Evolutionary conservation across 768 basidiomycete species (phyloP).

Genomic region (Candolleomyces eurysporus): DNA sequence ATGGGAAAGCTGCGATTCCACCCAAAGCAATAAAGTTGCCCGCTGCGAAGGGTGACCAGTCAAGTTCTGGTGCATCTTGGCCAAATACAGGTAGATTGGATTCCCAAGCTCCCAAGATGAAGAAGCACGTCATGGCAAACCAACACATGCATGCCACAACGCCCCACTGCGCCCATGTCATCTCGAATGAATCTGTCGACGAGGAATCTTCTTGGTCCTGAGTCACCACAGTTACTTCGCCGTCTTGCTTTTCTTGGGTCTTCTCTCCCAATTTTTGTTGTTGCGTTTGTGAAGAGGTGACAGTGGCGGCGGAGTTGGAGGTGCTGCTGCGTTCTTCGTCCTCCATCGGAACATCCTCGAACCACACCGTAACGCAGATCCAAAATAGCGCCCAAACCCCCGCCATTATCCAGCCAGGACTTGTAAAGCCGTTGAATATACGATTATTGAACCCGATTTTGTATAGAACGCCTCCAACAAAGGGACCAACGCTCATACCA

Average conservation of each 20-base stretch:
- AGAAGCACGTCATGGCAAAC: constrained; percentile 69
- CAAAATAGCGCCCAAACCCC: constrained; percentile 52
- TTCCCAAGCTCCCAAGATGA: constrained; percentile 70
- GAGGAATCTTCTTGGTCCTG: constrained; percentile 6
- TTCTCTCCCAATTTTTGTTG: neutral
- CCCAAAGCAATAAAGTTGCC: constrained; percentile 73
- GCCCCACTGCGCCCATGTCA: constrained; percentile 36
- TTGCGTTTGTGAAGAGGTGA: neutral
- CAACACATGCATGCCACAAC: constrained; percentile 65
- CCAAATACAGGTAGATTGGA: constrained; percentile 65
- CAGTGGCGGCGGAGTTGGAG: neutral
- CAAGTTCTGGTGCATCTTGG: constrained; percentile 34
- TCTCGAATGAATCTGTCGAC: constrained; percentile 7
- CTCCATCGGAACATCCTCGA: constrained; percentile 35
- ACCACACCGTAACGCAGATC: constrained; percentile 31
- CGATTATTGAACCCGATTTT: constrained; percentile 55
- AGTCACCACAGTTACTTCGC: neutral
- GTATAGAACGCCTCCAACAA: constrained; percentile 59
- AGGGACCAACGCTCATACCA: constrained; percentile 63
- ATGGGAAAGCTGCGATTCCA: constrained; percentile 59
- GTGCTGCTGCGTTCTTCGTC: neutral
- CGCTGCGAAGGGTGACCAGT: constrained; percentile 60
- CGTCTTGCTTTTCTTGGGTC: neutral
- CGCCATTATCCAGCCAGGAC: constrained; percentile 67
- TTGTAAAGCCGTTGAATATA: constrained; percentile 67